Base-by-base conservation (phyloP, 352 stramenopile species). In the Phytophthora litchii region DNA sequence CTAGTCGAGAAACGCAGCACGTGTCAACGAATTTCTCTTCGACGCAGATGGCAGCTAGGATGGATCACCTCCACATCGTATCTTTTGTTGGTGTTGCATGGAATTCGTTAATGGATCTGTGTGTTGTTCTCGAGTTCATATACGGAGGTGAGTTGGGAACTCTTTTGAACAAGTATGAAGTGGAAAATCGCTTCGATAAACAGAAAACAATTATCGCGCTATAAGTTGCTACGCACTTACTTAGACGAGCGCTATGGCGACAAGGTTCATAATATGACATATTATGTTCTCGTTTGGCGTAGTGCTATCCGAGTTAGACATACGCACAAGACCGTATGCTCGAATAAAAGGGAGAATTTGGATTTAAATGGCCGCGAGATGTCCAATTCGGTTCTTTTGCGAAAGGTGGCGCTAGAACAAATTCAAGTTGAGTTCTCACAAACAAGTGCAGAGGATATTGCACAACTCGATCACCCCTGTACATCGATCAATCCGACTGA, bases 241-340 rank as follows among this genome's bases (percentile, higher is more conserved):
- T 0, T 82, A 78, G 86, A 85, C 7, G 60, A 74, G 19, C 77
- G 89, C n/a, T 77, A 79, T 36, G 66, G 76, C n/a, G 65, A 69
- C 6, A 72, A 79, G 9, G 67, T 80, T 0, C 74, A 87, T n/a
- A n/a, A n/a, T n/a, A n/a, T n/a, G n/a, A n/a, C n/a, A n/a, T n/a
- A n/a, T n/a, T 54, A 74, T 90, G n/a, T 88, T 85, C 52, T 85
- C 80, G 19, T 74, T 88, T 35, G 80, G 80, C 1, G 76, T 86
- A 23, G 72, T 88, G 34, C 52, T 88, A 7, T 78, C 74, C 1
- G 78, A 88, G 62, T 56, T 85, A 5, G 78, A 88, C 16, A 70
- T 64, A 14, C 60, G 64, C 29, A 38, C 46, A 8, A 37, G 56
- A 4, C 67, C 67, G 17, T 76, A 67, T 21, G 34, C 56, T 13